A percentile compares a stretch with the other conserved stretches of the same genome.
Conservation (phyloP, 228 moss, liverwort and hornwort genomes). For the Sphagnum fallax region DNA sequence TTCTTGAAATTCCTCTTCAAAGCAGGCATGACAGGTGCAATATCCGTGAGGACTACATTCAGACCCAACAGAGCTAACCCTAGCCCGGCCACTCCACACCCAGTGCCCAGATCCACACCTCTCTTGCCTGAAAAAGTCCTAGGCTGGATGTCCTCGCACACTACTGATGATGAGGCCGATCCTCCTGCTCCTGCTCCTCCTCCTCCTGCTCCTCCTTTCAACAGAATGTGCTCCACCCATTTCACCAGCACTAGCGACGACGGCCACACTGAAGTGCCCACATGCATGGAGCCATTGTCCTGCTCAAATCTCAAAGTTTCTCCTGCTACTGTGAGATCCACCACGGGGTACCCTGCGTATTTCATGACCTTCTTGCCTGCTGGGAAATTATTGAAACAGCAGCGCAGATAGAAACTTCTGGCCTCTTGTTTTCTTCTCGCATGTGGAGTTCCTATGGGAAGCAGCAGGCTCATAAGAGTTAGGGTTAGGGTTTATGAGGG, state of each 20-base stretch:
- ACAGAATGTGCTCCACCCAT: constrained; percentile 52
- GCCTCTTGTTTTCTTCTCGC: too few species aligned
- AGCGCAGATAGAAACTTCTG: too few species aligned
- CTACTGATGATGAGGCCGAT: not conserved
- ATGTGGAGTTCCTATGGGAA: too few species aligned
- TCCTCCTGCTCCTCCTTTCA: constrained; percentile 9
- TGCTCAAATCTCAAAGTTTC: constrained; percentile 76
- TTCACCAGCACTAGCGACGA: constrained; percentile 68
- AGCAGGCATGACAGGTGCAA: constrained; percentile 75
- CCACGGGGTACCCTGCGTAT: constrained; percentile 66
- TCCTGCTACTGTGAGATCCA: constrained; percentile 57
- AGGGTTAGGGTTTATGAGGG: too few species aligned
- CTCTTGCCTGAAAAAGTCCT: constrained; percentile 26
- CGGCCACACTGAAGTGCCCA: constrained; percentile 76
- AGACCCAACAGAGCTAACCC: constrained; percentile 62
- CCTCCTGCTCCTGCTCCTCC: not conserved
- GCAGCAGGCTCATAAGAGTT: too few species aligned
- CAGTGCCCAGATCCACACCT: constrained; percentile 71
- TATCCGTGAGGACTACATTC: constrained; percentile 67
- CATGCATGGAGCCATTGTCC: constrained; percentile 84
- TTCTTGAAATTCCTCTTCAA: constrained; percentile 77
- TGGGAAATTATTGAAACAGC: too few species aligned
- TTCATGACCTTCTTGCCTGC: constrained; percentile 29
- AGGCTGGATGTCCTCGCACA: constrained; percentile 19
- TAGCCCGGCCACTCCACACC: constrained; percentile 74